Evolutionary conservation across 1,284 basidiomycete species (phyloP).

Genomic region (Papiliotrema flavescens): DNA sequence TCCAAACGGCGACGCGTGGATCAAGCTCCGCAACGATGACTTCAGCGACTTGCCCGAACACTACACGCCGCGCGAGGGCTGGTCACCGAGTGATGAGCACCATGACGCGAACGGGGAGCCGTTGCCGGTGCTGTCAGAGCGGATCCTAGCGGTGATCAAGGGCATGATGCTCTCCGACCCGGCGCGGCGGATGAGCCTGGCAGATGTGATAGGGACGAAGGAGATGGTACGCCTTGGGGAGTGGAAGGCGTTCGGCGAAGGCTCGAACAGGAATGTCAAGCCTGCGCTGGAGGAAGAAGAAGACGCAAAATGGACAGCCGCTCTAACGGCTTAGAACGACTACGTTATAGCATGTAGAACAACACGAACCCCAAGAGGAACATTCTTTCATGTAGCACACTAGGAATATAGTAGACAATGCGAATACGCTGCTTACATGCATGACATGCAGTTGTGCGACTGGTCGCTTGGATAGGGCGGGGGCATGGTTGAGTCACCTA

Average conservation of each 20-base stretch:
- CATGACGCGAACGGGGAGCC: slow-evolving; percentile 5
- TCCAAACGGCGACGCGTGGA: slow-evolving; percentile 83
- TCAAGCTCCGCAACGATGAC: slow-evolving; percentile 85
- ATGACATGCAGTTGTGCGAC: too few relatives aligned
- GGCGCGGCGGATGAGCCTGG: slow-evolving; percentile 56
- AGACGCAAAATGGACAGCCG: background rate
- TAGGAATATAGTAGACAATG: too few relatives aligned
- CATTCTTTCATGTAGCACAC: too few relatives aligned
- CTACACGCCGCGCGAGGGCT: slow-evolving; percentile 24
- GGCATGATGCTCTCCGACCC: slow-evolving; percentile 75
- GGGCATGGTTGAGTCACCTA: too few relatives aligned
- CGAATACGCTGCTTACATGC: too few relatives aligned
- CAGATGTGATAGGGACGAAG: slow-evolving; percentile 58
- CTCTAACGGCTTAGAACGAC: background rate
- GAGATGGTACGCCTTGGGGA: slow-evolving; percentile 58
- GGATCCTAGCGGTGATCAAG: slow-evolving; percentile 64
- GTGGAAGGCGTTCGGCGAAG: slow-evolving; percentile 4
- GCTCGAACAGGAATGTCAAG: background rate
- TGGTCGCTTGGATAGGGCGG: too few relatives aligned
- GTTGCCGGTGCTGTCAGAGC: slow-evolving; percentile 55
- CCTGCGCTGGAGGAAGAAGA: slow-evolving; percentile 26
- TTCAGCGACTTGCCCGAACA: slow-evolving; percentile 74
- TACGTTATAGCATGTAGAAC: background rate
- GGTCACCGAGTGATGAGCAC: background rate
- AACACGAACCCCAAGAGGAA: too few relatives aligned